These are phyloP conservation scores for Galeopsis tetrahit DNA, from an alignment of 257 asterid species.

Conservation along the genomic window DNA sequence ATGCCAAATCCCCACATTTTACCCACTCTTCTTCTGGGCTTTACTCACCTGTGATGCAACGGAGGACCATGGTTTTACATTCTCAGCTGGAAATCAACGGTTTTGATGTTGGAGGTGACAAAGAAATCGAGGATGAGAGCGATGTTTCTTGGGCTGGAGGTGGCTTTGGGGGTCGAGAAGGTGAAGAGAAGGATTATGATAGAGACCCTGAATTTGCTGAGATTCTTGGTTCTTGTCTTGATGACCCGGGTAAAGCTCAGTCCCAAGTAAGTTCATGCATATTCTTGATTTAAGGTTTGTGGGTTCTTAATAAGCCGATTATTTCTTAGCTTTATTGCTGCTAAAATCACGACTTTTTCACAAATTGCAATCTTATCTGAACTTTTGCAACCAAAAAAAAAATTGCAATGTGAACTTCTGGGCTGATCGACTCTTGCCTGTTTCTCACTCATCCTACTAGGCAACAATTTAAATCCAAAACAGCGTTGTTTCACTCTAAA, in stretches of 20 bases:
- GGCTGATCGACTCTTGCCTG: too few species aligned
- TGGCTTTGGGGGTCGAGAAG: constrained; percentile 51
- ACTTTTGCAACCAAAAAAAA: too few species aligned
- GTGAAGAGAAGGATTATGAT: constrained; percentile 71
- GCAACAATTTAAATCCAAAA: too few species aligned
- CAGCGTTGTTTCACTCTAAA: too few species aligned
- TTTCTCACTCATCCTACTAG: too few species aligned
- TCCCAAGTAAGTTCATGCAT: constrained; percentile 59
- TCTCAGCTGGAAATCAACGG: constrained; percentile 43
- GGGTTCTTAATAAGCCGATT: neutral
- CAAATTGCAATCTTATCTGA: too few species aligned
- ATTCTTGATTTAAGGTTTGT: neutral
- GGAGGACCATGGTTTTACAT: constrained; percentile 38
- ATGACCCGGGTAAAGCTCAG: constrained; percentile 84
- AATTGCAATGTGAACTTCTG: too few species aligned
- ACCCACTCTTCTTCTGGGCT: constrained; percentile 27
- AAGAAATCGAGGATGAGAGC: constrained; percentile 41
- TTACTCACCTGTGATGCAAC: constrained; percentile 25
- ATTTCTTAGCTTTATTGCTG: neutral
- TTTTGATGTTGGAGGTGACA: constrained; percentile 38
- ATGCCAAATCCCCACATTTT: constrained; percentile 22
- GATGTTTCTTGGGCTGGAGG: constrained; percentile 46
- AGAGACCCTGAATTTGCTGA: constrained; percentile 93
- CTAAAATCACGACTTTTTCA: too few species aligned
- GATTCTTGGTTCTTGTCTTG: constrained; percentile 74